phyloP scores from a whole-genome alignment of 305 asterid genomes.

The Caryopteris hybrid region DNA sequence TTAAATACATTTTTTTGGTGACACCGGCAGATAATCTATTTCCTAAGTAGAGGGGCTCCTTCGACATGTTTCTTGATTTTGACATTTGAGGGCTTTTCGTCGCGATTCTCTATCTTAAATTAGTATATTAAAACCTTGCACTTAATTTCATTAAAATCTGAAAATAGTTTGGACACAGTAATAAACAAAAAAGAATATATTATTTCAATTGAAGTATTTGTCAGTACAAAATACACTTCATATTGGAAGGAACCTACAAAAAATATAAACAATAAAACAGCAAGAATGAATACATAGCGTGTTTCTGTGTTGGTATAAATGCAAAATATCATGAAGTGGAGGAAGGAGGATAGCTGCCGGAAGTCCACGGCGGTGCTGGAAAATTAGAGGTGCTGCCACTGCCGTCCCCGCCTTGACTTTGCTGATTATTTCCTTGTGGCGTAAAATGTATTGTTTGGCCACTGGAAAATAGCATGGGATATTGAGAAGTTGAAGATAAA shows the following conservation, averaged over 20 bases:
- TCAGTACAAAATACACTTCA: slow-evolving; percentile 11
- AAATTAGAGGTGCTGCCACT: slow-evolving; percentile 12
- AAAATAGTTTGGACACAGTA: not conserved
- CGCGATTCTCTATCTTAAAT: no score
- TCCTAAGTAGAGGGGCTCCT: no score
- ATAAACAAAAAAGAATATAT: not conserved
- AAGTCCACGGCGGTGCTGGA: slow-evolving; percentile 50
- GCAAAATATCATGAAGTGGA: slow-evolving; percentile 39
- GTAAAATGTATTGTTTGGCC: slow-evolving; percentile 42
- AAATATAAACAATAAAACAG: slow-evolving; percentile 7
- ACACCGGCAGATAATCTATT: no score
- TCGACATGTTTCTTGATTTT: no score
- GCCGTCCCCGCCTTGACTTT: slow-evolving; percentile 13
- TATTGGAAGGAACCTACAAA: not conserved
- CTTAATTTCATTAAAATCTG: no score
- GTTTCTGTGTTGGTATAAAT: not conserved
- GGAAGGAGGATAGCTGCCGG: slow-evolving; percentile 45
- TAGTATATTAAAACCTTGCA: no score
- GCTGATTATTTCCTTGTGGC: slow-evolving; percentile 33
- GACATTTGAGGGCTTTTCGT: no score
- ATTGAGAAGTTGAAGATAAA: slow-evolving; percentile 28
- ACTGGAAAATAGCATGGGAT: slow-evolving; percentile 40
- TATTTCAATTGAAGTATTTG: slow-evolving; percentile 1
- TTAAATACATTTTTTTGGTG: no score
- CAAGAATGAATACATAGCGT: slow-evolving; percentile 3